Conservation (phyloP, 805 yeast genomes). For the Myxozyma geophila region DNA sequence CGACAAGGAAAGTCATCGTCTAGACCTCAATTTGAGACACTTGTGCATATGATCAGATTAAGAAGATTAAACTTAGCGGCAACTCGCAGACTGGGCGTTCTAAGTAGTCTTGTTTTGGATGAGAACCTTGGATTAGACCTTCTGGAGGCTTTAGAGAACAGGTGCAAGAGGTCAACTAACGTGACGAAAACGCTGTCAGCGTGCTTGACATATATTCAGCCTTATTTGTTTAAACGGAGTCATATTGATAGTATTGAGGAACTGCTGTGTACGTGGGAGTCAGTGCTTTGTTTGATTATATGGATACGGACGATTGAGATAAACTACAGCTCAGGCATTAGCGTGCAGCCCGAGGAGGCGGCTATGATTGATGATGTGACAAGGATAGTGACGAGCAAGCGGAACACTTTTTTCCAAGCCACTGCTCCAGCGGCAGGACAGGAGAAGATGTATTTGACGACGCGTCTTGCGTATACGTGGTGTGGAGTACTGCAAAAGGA, state of each 20-base stretch:
- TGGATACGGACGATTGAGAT: constrained; percentile 29
- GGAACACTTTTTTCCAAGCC: constrained; percentile 12
- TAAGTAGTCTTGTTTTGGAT: constrained; percentile 19
- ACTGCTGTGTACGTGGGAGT: constrained; percentile 23
- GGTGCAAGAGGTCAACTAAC: constrained; percentile 20
- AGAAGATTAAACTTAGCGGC: constrained; percentile 22
- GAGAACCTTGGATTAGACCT: constrained; percentile 22
- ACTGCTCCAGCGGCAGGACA: constrained; percentile 9
- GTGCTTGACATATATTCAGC: constrained; percentile 19
- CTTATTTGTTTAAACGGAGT: constrained; percentile 14
- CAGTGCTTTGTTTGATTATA: constrained; percentile 19
- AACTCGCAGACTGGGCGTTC: constrained; percentile 20
- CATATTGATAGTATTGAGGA: constrained; percentile 20
- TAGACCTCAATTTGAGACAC: constrained; percentile 16
- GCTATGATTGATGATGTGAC: constrained; percentile 25
- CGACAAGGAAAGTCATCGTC: not conserved
- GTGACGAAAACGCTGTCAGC: constrained; percentile 16
- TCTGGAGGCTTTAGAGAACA: constrained; percentile 20
- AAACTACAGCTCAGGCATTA: constrained; percentile 15
- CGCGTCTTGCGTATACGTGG: constrained; percentile 25
- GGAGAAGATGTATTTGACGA: constrained; percentile 26
- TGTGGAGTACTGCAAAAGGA: constrained; percentile 18
- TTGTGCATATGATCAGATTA: constrained; percentile 20
- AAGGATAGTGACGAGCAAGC: constrained; percentile 16
- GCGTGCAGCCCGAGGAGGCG: constrained; percentile 26